Conservation (phyloP, 73 alveolate species). For the Blepharisma japonicum region DNA sequence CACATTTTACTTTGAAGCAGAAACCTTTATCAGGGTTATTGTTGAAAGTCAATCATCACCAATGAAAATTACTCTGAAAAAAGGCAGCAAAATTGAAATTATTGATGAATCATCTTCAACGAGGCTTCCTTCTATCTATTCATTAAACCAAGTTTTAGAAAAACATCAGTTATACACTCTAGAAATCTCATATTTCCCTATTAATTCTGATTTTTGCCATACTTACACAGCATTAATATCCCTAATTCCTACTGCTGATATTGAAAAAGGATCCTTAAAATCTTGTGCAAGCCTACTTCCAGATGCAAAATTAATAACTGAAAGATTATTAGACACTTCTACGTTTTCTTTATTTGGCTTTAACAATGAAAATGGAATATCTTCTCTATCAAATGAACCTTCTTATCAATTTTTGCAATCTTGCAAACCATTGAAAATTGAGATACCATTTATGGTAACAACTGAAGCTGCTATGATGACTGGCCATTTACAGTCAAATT, state of each 20-base stretch:
- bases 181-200: neutral
- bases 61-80: neutral
- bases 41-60: slow-evolving; percentile 22
- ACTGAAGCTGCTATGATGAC: slow-evolving; percentile 15
- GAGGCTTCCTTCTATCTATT: neutral
- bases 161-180: neutral
- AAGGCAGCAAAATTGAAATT: neutral
- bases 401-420: neutral
- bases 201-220: neutral
- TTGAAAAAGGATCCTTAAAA: neutral
- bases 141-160: neutral
- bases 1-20: slow-evolving; percentile 8
- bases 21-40: neutral
- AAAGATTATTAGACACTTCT: neutral
- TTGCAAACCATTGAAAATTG: neutral
- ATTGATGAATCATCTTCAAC: neutral
- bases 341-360: neutral
- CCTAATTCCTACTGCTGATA: neutral
- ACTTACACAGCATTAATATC: neutral
- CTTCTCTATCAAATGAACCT: neutral
- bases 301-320: neutral
- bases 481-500: neutral
- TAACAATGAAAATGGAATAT: neutral
- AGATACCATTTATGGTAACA: neutral
- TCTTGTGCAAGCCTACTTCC: neutral